Evolutionary conservation across 345 rosid genomes (phyloP).

Genomic region (Sisymbrium altissimum): DNA sequence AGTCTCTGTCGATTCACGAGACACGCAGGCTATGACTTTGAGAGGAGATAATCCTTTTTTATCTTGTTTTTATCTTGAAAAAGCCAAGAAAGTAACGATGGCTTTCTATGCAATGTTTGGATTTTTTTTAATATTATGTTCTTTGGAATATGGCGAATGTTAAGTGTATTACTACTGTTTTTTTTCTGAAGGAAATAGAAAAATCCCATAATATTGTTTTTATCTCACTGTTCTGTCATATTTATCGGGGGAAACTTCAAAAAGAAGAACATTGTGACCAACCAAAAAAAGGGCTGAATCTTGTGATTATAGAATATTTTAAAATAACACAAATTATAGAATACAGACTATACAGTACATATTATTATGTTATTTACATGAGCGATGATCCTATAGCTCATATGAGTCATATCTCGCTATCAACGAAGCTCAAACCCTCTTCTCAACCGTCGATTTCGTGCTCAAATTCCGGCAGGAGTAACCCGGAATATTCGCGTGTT

Average conservation of each 20-base stretch:
- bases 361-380: not conserved
- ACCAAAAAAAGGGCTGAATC: no score
- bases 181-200: not conserved
- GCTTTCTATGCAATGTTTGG: not conserved
- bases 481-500: conserved; percentile 36
- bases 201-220: no score
- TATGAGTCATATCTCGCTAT: conserved; percentile 17
- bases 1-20: conserved; percentile 39
- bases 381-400: conserved; percentile 17
- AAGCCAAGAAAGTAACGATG: not conserved
- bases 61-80: no score
- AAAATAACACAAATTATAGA: no score
- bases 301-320: no score
- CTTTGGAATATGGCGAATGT: not conserved
- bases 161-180: not conserved
- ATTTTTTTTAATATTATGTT: not conserved
- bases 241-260: no score
- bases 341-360: no score
- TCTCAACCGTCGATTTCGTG: conserved; percentile 12
- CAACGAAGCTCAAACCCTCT: conserved; percentile 21
- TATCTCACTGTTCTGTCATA: no score
- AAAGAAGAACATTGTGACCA: no score
- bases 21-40: conserved; percentile 17
- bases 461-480: conserved; percentile 12
- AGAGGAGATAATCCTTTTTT: not conserved